Evolutionary conservation across 805 yeast species (phyloP).

Genomic region (Kodamaea leandrae): DNA sequence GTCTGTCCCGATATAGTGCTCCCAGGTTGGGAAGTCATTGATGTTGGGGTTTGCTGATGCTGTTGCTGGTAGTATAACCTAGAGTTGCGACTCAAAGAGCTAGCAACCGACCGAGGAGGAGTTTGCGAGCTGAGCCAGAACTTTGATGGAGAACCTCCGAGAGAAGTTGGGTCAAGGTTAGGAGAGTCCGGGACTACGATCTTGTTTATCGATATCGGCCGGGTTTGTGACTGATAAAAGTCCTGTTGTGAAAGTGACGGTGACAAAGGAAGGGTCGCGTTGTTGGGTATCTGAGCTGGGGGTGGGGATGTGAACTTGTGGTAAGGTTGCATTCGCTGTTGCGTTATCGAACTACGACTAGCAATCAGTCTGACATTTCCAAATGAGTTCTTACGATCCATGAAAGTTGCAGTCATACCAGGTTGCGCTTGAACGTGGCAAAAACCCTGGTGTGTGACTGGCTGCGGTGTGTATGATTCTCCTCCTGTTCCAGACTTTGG

Average conservation of each 20-base stretch:
- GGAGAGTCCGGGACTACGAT: constrained; percentile 49
- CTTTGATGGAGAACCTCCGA: constrained; percentile 55
- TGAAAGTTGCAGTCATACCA: constrained; percentile 1
- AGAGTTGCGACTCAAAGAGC: constrained; percentile 20
- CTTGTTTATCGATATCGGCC: constrained; percentile 24
- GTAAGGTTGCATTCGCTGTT: constrained; percentile 38
- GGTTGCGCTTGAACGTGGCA: constrained; percentile 2
- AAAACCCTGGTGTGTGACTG: neutral
- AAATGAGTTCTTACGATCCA: constrained; percentile 20
- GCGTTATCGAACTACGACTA: constrained; percentile 25
- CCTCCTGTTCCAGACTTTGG: too few species aligned
- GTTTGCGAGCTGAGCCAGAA: constrained; percentile 53
- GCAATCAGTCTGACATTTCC: constrained; percentile 13
- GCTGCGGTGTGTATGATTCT: too few species aligned
- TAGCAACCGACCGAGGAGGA: constrained; percentile 42
- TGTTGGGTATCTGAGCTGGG: constrained; percentile 5
- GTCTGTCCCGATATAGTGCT: too few species aligned
- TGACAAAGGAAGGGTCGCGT: constrained; percentile 3
- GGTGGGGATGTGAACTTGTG: constrained; percentile 34
- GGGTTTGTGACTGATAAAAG: constrained; percentile 23
- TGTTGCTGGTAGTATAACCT: constrained; percentile 13
- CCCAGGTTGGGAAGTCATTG: neutral
- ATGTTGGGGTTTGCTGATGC: constrained; percentile 1
- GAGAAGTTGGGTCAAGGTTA: constrained; percentile 47
- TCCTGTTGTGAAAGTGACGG: constrained; percentile 9